Evolutionary conservation across 176 grass and related monocot species (phyloP), one percentile per base, ranked within the genome.

Genomic region (Aegilops sharonensis): DNA sequence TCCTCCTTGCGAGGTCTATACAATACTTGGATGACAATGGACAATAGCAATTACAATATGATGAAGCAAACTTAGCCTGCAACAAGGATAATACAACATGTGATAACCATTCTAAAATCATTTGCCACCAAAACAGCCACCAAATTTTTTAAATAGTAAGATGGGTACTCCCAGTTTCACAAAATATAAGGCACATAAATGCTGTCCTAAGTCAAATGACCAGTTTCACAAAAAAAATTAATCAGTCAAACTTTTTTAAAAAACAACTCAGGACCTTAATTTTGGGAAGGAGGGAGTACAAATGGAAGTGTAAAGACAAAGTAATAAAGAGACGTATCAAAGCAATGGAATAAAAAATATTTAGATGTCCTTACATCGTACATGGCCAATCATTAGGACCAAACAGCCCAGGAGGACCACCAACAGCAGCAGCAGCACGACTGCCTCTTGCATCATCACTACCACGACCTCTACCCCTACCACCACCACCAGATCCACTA

Each of bases 321-420:
- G 56, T 59, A 21, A 2, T 60, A 50, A 60, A 48, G 24, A 74
- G 21, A 74, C n/a, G 60, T 3, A 87, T 27, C 27, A 81, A n/a
- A 80, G 43, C 9, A 14, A 84, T 11, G 30, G 4, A 43, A 25
- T 24, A 82, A 34, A 85, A 54, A 60, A 12, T 67, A 54, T 54
- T 54, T 54, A 18, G 31, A 74, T 52, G 25, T 31, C 17, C 83
- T 98, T 93, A 99, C 94, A 98, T 98, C 54, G 94, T 94, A 84
- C 97, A 98, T 36, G 97, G 4, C 97, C 94, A 98, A 81, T 98
- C 97, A 91, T 98, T 98, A 64, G 97, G 97, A 67, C 97, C 97
- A 90, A 98, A 98, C 50, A 98, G 87, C 6, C 97, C 97, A 54
- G 97, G 91, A 70, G 97, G 92, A 87, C 92, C 97, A 85, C 90